phyloP scores from a whole-genome alignment of 495 filamentous ascomycete genomes.

The Penicillium pancosmium region DNA sequence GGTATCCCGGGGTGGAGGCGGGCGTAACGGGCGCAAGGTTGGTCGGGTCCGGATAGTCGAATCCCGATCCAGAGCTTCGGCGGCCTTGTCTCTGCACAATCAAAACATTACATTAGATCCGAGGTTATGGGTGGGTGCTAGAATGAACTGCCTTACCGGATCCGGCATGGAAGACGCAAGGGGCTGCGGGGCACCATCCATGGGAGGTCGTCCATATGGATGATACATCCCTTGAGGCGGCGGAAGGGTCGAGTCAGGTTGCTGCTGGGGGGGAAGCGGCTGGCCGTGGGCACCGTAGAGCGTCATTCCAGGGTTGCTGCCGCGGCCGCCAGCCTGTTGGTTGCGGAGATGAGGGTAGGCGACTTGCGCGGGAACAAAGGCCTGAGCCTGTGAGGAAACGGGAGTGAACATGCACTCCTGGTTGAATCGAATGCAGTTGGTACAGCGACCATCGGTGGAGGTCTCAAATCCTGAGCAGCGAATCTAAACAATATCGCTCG shows the following conservation, averaged over 20 bases:
- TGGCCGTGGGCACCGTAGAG: conserved; percentile 80
- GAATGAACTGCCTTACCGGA: conserved; percentile 47
- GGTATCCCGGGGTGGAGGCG: conserved; percentile 53
- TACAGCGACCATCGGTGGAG: conserved; percentile 76
- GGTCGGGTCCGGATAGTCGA: conserved; percentile 58
- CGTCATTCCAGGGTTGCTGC: conserved; percentile 41
- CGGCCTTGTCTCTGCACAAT: conserved; percentile 44
- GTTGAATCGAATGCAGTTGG: conserved; percentile 78
- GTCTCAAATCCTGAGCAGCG: conserved; percentile 82
- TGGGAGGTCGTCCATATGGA: conserved; percentile 37
- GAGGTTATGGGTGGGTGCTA: conserved; percentile 8
- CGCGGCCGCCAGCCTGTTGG: conserved; percentile 40
- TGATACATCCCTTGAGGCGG: conserved; percentile 54
- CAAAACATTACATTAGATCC: conserved; percentile 24
- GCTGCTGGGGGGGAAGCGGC: conserved; percentile 62
- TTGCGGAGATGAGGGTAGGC: conserved; percentile 65
- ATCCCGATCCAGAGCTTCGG: conserved; percentile 51
- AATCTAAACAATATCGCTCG: conserved; percentile 57
- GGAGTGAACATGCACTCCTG: conserved; percentile 88
- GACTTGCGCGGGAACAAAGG: conserved; percentile 79
- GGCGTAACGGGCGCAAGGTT: conserved; percentile 57
- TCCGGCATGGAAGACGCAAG: conserved; percentile 44
- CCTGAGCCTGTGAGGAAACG: conserved; percentile 80
- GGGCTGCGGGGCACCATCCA: conserved; percentile 43
- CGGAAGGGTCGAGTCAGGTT: conserved; percentile 51